Evolutionary conservation across 1,284 basidiomycete species (phyloP).

Genomic region (Bjerkandera adusta): DNA sequence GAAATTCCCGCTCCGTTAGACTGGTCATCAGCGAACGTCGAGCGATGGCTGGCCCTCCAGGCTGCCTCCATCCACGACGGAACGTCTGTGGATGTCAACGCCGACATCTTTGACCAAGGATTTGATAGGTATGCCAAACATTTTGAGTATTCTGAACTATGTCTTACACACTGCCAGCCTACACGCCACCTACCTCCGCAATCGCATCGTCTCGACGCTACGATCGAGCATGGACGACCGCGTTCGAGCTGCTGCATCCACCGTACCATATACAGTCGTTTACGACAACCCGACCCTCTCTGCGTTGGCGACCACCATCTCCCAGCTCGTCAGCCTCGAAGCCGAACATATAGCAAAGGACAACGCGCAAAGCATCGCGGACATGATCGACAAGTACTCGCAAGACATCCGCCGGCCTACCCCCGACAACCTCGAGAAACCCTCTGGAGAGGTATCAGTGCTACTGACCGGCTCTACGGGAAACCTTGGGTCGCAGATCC

Average conservation of each 20-base stretch:
- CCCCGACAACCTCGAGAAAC: background rate
- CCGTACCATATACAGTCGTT: slow-evolving; percentile 25
- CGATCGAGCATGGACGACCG: slow-evolving; percentile 7
- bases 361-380: slow-evolving; percentile 9
- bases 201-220: slow-evolving; percentile 29
- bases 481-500: slow-evolving; percentile 16
- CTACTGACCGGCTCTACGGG: slow-evolving; percentile 20
- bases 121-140: slow-evolving; percentile 31
- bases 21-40: slow-evolving; percentile 25
- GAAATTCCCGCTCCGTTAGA: slow-evolving; percentile 19
- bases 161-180: slow-evolving; percentile 21
- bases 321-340: slow-evolving; percentile 5
- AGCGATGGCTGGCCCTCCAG: slow-evolving; percentile 29
- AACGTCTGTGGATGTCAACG: slow-evolving; percentile 12
- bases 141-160: slow-evolving; percentile 34
- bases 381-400: slow-evolving; percentile 7
- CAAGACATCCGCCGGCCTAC: slow-evolving; percentile 2
- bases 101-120: slow-evolving; percentile 33
- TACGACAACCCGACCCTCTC: slow-evolving; percentile 28
- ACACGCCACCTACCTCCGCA: slow-evolving; percentile 32
- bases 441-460: slow-evolving; percentile 10
- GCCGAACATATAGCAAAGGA: slow-evolving; percentile 2
- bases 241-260: slow-evolving; percentile 4
- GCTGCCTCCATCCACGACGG: slow-evolving; percentile 23
- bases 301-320: slow-evolving; percentile 14